Base-by-base conservation (phyloP, 2,329 filamentous ascomycete species). In the Neonectria coccinea region DNA sequence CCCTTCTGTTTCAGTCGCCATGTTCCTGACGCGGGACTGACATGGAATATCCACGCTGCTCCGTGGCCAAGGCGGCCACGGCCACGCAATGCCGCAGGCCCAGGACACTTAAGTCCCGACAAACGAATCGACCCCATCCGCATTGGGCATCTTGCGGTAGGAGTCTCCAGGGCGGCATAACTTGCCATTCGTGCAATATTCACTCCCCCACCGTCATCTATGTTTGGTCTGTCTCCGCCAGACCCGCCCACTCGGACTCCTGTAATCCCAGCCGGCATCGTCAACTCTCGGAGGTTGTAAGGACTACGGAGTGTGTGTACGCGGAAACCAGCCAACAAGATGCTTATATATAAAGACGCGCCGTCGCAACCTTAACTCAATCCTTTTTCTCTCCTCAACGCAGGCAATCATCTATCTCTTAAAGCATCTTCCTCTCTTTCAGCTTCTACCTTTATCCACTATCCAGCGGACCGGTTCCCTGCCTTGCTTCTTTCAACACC, bases 1-100 rank as follows among this genome's bases (percentile, higher is more conserved):
- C 59, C 29, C 47, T 33, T 36, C 53, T 56, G 59, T 62, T 62
- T 62, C 59, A 62, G 55, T 62, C 59, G 42, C 53, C 27, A 16
- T 47, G 59, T 62, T 45, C 57, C 53, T 29, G 36, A 39, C 16
- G 10, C 11, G 47, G 53, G 39, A 29, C 18, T 39, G 36, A 36
- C 14, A 18, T 14, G 45, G 52, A 27, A 45, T 12, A 27, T 36
- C 25, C 33, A 22, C 52, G 29, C 44, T 27, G 20, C 31, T 18
- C 22, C 25, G 29, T 36, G 31, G 18, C 11, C 39, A 10, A 33
- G 52, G 27, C 10, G 6, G 45, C 36, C 36, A 31, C 47, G 41
- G 59, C 33, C 27, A 39, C 59, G 41, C 31, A 50, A 44, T 45
- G 11, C 20, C 18, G 9, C 14, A 12, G 14, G 52, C 55, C 51